phyloP scores from a whole-genome alignment of 331 rosid species.

The Arachis monticola region DNA sequence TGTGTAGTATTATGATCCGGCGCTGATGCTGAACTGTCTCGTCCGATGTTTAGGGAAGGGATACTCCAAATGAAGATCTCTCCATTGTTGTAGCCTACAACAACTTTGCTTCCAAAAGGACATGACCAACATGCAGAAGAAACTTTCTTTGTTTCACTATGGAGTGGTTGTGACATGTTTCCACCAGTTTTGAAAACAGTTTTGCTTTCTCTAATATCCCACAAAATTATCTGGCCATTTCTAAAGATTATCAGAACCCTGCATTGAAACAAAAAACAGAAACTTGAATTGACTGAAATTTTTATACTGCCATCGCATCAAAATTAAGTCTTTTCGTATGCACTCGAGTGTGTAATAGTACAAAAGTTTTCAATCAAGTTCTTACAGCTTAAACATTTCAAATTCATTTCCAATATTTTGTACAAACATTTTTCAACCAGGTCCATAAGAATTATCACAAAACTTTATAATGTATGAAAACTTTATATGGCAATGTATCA shows the following conservation, averaged over 20 bases:
- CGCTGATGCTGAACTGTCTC: conserved; percentile 43
- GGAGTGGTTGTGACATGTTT: conserved; percentile 48
- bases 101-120: conserved; percentile 79
- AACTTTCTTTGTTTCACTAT: conserved; percentile 69
- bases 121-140: conserved; percentile 88
- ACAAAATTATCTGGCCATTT: conserved; percentile 65
- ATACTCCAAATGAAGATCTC: conserved; percentile 79
- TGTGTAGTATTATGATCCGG: conserved; percentile 47
- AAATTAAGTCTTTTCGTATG: too few relatives aligned
- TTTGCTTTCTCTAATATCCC: conserved; percentile 75
- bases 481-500: too few relatives aligned
- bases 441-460: too few relatives aligned
- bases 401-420: too few relatives aligned
- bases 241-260: conserved; percentile 68
- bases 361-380: too few relatives aligned
- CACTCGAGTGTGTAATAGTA: too few relatives aligned
- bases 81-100: conserved; percentile 80
- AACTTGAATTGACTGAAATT: conserved; percentile 7
- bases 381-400: too few relatives aligned
- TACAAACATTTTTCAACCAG: too few relatives aligned
- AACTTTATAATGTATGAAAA: too few relatives aligned
- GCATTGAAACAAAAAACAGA: conserved; percentile 40
- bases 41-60: conserved; percentile 46
- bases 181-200: conserved; percentile 68
- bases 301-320: too few relatives aligned